A percentile compares a stretch with the other conserved stretches of the same genome.
phyloP scores from a whole-genome alignment of 352 stramenopile species.

The Pythium biforme region DNA sequence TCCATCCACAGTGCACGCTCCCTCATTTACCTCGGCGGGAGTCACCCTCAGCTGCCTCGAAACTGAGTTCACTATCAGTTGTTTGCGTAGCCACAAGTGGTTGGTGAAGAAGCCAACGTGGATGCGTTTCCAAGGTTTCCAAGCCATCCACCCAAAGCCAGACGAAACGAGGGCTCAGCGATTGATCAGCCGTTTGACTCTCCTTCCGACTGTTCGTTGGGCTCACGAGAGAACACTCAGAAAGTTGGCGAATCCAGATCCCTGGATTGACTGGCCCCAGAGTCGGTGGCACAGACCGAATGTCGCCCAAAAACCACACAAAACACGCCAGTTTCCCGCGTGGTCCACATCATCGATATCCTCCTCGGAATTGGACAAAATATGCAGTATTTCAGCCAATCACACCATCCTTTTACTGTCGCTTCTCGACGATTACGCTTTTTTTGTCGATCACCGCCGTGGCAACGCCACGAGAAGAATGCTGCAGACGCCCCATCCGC shows the following conservation, averaged over 20 bases:
- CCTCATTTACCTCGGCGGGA: too few relatives aligned
- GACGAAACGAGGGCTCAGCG: background rate
- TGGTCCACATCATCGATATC: slow-evolving; percentile 2
- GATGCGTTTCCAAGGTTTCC: background rate
- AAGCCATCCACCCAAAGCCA: background rate
- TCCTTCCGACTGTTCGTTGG: background rate
- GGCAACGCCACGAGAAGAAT: slow-evolving; percentile 9
- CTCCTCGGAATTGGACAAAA: background rate
- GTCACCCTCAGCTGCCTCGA: too few relatives aligned
- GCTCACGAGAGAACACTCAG: too few relatives aligned
- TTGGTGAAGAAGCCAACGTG: background rate
- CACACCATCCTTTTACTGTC: background rate
- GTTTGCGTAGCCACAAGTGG: background rate
- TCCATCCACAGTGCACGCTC: too few relatives aligned
- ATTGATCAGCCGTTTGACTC: too few relatives aligned
- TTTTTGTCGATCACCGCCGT: background rate
- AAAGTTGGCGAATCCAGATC: background rate
- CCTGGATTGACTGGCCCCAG: background rate
- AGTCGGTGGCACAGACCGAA: too few relatives aligned
- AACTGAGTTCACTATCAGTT: too few relatives aligned
- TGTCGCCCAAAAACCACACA: background rate
- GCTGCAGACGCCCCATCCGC: background rate
- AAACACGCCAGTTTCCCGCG: background rate
- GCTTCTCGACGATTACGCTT: slow-evolving; percentile 1
- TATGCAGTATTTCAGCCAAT: background rate